Conservation (phyloP, 495 filamentous ascomycete species). For the Lepidopterella palustris region DNA sequence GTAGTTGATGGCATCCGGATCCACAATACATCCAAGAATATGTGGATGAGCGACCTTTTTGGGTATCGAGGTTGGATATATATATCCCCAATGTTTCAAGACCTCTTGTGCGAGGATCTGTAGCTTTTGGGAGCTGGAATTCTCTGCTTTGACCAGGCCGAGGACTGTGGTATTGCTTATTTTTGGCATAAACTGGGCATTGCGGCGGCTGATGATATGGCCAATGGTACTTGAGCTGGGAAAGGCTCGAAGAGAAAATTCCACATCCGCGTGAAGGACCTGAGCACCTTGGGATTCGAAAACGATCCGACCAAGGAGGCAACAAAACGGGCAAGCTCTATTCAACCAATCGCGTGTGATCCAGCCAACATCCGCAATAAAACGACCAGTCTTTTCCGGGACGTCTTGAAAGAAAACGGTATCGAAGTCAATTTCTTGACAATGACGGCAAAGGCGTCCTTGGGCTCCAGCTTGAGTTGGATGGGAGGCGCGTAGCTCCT, state of each 20-base stretch:
- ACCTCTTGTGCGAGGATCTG: not conserved
- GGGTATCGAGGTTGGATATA: not conserved
- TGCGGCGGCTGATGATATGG: not conserved
- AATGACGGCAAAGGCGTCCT: not conserved
- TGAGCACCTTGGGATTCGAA: not conserved
- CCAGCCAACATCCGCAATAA: not conserved
- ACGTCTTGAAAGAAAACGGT: not conserved
- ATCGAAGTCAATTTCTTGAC: not conserved
- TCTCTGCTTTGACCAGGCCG: not conserved
- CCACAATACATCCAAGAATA: not conserved
- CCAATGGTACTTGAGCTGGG: not conserved
- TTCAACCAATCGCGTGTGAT: not conserved
- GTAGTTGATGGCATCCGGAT: not conserved
- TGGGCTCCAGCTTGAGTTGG: not conserved
- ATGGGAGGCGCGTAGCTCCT: too few species aligned
- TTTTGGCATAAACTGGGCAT: not conserved
- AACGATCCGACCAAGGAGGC: not conserved
- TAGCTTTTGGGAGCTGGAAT: not conserved
- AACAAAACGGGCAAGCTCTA: not conserved
- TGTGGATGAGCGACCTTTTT: not conserved
- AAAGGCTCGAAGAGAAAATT: not conserved
- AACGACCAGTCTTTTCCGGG: not conserved
- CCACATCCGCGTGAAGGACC: not conserved
- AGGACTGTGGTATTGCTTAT: not conserved
- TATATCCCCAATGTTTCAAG: slow-evolving; percentile 1